Conservation (phyloP, 495 filamentous ascomycete genomes). For the Jackrogersella multiformis region DNA sequence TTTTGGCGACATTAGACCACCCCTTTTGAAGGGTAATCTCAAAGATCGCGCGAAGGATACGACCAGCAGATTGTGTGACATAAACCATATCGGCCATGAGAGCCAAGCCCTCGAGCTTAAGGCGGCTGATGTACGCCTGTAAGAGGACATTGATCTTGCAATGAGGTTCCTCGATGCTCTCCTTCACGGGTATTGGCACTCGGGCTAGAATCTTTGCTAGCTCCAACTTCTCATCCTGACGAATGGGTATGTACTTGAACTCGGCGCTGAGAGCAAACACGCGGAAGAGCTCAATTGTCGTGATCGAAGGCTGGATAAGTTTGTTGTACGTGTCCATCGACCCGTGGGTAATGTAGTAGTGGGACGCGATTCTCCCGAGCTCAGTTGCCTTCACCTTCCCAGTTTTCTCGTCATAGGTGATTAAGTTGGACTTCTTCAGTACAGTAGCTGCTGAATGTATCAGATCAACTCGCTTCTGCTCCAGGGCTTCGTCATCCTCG, state of each 20-base stretch:
- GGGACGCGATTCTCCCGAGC: conserved; percentile 92
- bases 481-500: conserved; percentile 86
- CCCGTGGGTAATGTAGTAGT: conserved; percentile 97
- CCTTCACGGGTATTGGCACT: conserved; percentile 96
- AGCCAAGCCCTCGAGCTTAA: conserved; percentile 92
- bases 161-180: conserved; percentile 94
- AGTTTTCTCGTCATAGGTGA: conserved; percentile 95
- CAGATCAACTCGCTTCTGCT: conserved; percentile 96
- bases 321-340: conserved; percentile 98
- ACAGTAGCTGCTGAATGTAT: conserved; percentile 92
- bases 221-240: conserved; percentile 97
- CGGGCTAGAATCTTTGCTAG: conserved; percentile 87
- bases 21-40: conserved; percentile 96
- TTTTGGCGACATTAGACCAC: conserved; percentile 93
- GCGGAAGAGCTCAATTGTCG: conserved; percentile 92
- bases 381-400: conserved; percentile 91
- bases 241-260: conserved; percentile 98
- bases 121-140: conserved; percentile 94
- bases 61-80: conserved; percentile 95
- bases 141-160: conserved; percentile 99
- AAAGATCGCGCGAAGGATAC: conserved; percentile 94
- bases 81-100: conserved; percentile 99
- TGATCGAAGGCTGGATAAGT: conserved; percentile 91
- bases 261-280: conserved; percentile 98
- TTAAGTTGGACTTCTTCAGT: conserved; percentile 84